Percentiles rank a stretch among this genome's conserved stretches.
Evolutionary conservation across 495 filamentous ascomycete species (phyloP).

Genomic region (Schizothecium vesticola): DNA sequence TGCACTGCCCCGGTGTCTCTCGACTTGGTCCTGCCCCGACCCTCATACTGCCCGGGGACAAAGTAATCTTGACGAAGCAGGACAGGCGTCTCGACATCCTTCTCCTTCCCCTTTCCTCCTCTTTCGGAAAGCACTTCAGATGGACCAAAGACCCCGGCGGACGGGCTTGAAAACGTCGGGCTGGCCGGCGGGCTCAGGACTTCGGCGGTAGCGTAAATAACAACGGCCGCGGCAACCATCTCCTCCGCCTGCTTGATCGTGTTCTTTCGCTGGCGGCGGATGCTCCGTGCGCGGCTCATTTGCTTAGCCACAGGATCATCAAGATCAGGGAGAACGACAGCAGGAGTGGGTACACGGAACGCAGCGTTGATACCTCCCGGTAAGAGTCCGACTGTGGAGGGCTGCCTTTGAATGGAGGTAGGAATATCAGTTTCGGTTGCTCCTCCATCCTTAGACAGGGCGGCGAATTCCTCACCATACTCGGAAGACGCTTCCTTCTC

Average conservation of each 20-base stretch:
- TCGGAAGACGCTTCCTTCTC: slow-evolving; percentile 26
- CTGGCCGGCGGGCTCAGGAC: slow-evolving; percentile 34
- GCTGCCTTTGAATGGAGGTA: slow-evolving; percentile 21
- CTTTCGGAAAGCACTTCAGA: slow-evolving; percentile 28
- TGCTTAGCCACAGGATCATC: slow-evolving; percentile 36
- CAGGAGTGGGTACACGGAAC: slow-evolving; percentile 39
- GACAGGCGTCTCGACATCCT: slow-evolving; percentile 25
- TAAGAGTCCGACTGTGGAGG: slow-evolving; percentile 15
- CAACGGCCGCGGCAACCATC: slow-evolving; percentile 42
- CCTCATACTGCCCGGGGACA: slow-evolving; percentile 11
- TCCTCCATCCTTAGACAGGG: slow-evolving; percentile 23
- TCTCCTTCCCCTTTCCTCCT: slow-evolving; percentile 28
- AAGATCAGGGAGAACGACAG: slow-evolving; percentile 40
- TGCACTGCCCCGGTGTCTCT: slow-evolving; percentile 23
- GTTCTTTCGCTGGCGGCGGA: slow-evolving; percentile 34
- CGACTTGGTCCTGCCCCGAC: slow-evolving; percentile 27
- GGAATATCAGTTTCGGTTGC: slow-evolving; percentile 37
- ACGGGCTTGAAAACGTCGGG: slow-evolving; percentile 25
- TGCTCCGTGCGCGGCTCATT: slow-evolving; percentile 33
- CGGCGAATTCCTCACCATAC: slow-evolving; percentile 32
- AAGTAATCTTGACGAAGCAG: slow-evolving; percentile 17
- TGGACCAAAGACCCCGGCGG: slow-evolving; percentile 23
- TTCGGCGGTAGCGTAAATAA: slow-evolving; percentile 41
- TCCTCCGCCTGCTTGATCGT: slow-evolving; percentile 41
- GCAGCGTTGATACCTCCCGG: slow-evolving; percentile 24